phyloP scores from a whole-genome alignment of 2,329 filamentous ascomycete genomes.

The Zalaria obscura region DNA sequence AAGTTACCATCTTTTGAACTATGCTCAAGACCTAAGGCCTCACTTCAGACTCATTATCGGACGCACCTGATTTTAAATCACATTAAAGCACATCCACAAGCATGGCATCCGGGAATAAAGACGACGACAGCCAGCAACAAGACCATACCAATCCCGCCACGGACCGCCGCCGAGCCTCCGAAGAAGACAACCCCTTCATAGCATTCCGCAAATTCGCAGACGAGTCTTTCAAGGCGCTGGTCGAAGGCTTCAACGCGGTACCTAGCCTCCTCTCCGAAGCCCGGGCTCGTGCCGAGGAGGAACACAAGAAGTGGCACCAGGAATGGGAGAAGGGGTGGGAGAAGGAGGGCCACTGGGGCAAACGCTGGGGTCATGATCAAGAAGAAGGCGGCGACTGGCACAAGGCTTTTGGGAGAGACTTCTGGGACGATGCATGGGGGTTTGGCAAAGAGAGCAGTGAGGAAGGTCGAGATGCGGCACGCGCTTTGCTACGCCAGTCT shows the following conservation, averaged over 20 bases:
- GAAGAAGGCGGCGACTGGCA: no score
- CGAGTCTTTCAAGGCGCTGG: conserved; percentile 39
- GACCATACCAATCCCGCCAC: neutral
- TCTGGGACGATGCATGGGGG: no score
- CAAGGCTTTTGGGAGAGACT: no score
- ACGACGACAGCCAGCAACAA: neutral
- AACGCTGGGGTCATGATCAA: conserved; percentile 10
- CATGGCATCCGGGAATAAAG: neutral
- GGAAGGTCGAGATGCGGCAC: conserved; percentile 8
- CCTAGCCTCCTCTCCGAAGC: conserved; percentile 29
- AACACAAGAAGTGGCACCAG: neutral
- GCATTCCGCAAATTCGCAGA: conserved; percentile 48
- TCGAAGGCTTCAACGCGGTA: conserved; percentile 29
- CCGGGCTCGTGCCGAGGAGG: conserved; percentile 11
- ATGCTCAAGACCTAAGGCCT: no score
- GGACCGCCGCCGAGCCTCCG: neutral
- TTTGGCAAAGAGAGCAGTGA: neutral
- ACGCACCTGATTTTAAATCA: neutral
- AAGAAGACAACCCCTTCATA: conserved; percentile 41
- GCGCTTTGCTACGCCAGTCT: conserved; percentile 12
- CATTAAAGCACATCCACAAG: neutral
- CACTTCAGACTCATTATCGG: no score
- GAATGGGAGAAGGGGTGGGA: conserved; percentile 10
- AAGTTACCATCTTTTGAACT: no score
- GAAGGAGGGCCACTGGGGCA: conserved; percentile 10